A percentile compares a stretch with the other conserved stretches of the same genome.
Evolutionary conservation across 768 basidiomycete genomes (phyloP).

Genomic region (Sporobolomyces pararoseus): DNA sequence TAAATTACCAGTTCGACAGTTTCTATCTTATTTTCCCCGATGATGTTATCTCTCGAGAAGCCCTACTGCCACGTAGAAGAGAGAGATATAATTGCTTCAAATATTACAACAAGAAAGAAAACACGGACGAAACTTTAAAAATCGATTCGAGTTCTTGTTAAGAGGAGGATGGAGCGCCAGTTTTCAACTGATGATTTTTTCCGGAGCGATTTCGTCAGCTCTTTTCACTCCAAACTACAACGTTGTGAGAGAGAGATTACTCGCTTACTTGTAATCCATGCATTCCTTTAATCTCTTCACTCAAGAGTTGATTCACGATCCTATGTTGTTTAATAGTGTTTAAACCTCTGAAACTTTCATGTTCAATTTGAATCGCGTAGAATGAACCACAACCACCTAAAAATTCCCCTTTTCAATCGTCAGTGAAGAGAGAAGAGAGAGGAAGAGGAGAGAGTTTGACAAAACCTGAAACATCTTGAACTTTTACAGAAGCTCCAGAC

Average conservation of each 20-base stretch:
- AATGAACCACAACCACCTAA: constrained; percentile 95
- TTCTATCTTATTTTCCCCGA: no score
- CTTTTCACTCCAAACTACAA: no score
- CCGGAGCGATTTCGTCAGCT: no score
- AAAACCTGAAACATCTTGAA: constrained; percentile 93
- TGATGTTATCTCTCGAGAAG: no score
- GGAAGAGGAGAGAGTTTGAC: not conserved
- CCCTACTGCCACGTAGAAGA: no score
- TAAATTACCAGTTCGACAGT: no score
- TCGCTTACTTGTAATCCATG: constrained; percentile 85
- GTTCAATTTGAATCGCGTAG: constrained; percentile 85
- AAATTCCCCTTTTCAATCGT: not conserved
- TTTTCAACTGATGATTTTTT: constrained; percentile 40
- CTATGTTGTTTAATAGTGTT: constrained; percentile 88
- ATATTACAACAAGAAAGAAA: no score
- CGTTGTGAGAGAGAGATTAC: no score
- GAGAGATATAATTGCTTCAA: no score
- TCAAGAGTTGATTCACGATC: constrained; percentile 77
- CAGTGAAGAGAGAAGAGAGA: not conserved
- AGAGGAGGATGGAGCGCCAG: constrained; percentile 28
- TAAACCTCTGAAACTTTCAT: constrained; percentile 77
- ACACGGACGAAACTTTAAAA: no score
- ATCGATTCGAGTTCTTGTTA: no score
- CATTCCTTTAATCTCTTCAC: constrained; percentile 82
- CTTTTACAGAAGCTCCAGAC: constrained; percentile 71